Base-by-base conservation (phyloP, 257 asterid genomes). In the Lycium ferocissimum region DNA sequence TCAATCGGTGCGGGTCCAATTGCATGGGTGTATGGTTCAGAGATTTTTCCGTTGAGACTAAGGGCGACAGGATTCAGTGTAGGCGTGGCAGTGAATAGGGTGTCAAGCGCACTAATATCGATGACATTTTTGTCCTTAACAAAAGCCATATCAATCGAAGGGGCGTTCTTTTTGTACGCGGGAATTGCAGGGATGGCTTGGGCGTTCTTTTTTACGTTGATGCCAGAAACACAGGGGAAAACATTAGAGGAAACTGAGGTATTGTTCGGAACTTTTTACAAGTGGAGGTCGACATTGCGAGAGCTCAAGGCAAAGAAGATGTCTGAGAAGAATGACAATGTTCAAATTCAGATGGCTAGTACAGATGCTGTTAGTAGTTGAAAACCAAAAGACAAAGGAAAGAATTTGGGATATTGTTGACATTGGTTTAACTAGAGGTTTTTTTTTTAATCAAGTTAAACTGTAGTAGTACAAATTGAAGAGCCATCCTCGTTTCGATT, bases 1-100 rank as follows among this genome's bases (percentile, higher is more conserved):
- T 90, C 92, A 14, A 86, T 90, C 0, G 92, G 92, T 4, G 85
- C 88, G 86, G 91, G 92, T 3, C 92, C 92, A 13, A 84, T 88
- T 13, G 84, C 88, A 6, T 88, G 91, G 91, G 91, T 86, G 3
- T 86, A 88, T 82, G 85, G 83, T 18, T 73, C 83, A 6, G 86
- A 84, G 83, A 33, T 84, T 53, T 84, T 84, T 63, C 83, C 86
- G 8, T 71, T 70, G 33, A 37, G 37, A 14, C 82, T 84, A 47
- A 65, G 86, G 26, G 86, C 86, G 40, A 73, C 81, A 62, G 86
- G 86, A 43, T 84, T 45, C 80, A 51, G 85, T 8, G 7, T 83
- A 17, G 80, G 57, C 0, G 71, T 70, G 14, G 67, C 65, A 12
- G 8, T 83, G 11, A 84, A 73, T 45, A 59, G 86, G 11, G 35